Evolutionary conservation across 306 rosid species (phyloP).

Genomic region (Carpinus fangiana): DNA sequence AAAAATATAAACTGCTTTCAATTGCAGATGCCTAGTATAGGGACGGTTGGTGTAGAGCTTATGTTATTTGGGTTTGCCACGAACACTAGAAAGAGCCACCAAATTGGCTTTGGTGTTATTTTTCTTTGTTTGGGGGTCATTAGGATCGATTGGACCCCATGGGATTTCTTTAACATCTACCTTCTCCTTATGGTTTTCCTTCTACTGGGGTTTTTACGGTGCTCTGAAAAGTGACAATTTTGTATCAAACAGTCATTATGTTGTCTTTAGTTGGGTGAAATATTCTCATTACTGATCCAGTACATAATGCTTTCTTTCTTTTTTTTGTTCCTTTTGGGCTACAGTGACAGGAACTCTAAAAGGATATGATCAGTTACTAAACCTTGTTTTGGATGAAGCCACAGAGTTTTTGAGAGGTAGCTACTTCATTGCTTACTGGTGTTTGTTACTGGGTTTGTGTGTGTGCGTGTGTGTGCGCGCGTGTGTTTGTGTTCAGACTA

Average conservation of each 20-base stretch:
- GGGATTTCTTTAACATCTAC: background rate
- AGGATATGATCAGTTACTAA: constrained; percentile 94
- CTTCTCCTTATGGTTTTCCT: background rate
- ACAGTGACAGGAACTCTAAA: constrained; percentile 89
- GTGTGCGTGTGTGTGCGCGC: background rate
- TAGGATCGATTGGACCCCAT: background rate
- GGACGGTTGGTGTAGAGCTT: background rate
- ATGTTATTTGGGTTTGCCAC: background rate
- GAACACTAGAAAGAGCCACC: background rate
- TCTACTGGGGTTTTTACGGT: background rate
- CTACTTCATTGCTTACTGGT: constrained; percentile 6
- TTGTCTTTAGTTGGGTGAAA: background rate
- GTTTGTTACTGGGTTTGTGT: background rate
- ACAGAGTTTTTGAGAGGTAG: constrained; percentile 89
- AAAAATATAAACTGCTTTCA: background rate
- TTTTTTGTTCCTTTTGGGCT: constrained; percentile 21
- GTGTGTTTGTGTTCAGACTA: background rate
- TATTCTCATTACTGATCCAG: background rate
- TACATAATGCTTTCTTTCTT: background rate
- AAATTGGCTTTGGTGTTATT: background rate
- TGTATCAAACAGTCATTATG: background rate
- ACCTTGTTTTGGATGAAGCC: constrained; percentile 94
- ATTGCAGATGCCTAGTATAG: background rate
- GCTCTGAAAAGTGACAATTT: background rate
- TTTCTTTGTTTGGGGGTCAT: background rate